Base-by-base conservation (phyloP, 306 rosid genomes). In the Prunus salicina region DNA sequence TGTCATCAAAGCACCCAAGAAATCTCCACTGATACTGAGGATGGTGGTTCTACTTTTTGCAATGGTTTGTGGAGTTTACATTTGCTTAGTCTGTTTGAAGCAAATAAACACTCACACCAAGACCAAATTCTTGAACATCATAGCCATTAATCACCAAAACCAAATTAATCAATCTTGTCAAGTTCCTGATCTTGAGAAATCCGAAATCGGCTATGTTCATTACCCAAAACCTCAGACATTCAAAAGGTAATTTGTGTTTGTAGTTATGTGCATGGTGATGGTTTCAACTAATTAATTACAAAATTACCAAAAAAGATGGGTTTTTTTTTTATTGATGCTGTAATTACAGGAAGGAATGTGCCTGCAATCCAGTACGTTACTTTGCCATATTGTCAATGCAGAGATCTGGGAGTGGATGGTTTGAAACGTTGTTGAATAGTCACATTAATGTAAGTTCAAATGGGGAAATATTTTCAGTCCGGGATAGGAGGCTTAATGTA, bases 201-300 rank as follows among this genome's bases (percentile, higher is more conserved):
- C 68, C 46, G 92, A 86, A 85, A 16, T 84, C 24, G 85, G 86
- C 8, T 88, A 80, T 53, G 80, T 88, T 79, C 91, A 91, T 69
- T 91, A 82, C 72, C 96, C 93, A 68, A 24, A 83, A 63, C 96
- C 96, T 56, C 67, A 62, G 56, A 85, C 91, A 45, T 87, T 71
- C 74, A 50, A 55, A 74, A 91, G 96, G 96, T 83, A 76, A 20
- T 25, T 38, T 62, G 67, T 2, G 5, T 62, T 69, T 50, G 19
- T 16, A 13, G 56, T 47, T 47, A 47, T 12, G 43, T 47, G 14
- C 52, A 11, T 47, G 62, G 24, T n/a, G 1, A 20, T 58, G 64
- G 30, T 58, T 16, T 53, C 58, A 19, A 16, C 20, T 19, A 53
- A 4, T 19, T 6, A 53, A 15, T 0, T 49, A 49, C 5, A 2